Conservation (phyloP, 805 yeast species). For the Jamesozyma lodderae region DNA sequence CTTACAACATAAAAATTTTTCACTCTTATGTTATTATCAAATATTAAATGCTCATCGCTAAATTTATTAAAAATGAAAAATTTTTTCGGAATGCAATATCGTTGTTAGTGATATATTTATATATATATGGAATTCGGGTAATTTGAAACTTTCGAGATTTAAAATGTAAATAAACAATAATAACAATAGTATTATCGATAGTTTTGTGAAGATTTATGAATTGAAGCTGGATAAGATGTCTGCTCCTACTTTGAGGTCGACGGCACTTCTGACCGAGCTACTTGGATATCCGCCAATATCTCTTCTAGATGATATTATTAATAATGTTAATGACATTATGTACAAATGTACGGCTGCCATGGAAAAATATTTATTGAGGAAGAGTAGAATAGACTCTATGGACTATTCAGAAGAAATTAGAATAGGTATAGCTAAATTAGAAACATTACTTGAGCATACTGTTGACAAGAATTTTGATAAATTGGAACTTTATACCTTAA, state of each 20-base stretch:
- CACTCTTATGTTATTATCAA: not conserved
- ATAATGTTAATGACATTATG: conserved; percentile 77
- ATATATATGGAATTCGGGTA: too few species aligned
- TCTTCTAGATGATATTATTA: conserved; percentile 76
- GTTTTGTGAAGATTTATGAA: too few species aligned
- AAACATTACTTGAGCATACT: conserved; percentile 61
- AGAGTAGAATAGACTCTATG: conserved; percentile 12
- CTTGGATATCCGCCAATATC: conserved; percentile 77
- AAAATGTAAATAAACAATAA: not conserved
- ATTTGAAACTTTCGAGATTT: not conserved
- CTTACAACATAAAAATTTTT: not conserved
- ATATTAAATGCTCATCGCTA: not conserved
- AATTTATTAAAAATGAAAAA: not conserved
- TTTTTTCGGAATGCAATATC: too few species aligned
- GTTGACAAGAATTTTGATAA: conserved; percentile 80
- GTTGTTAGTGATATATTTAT: too few species aligned
- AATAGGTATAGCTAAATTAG: conserved; percentile 73
- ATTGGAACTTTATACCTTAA: conserved; percentile 68
- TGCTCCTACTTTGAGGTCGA: conserved; percentile 32
- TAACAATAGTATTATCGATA: not conserved
- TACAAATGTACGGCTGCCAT: conserved; percentile 74
- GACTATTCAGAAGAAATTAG: conserved; percentile 47
- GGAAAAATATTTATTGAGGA: conserved; percentile 47
- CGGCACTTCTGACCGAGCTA: conserved; percentile 69
- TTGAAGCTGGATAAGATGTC: conserved; percentile 29